Percentiles rank a stretch among this genome's conserved stretches.
These are phyloP conservation scores for Fusarium equiseti DNA, from an alignment of 2,329 filamentous ascomycete genomes.

Conservation along the genomic window DNA sequence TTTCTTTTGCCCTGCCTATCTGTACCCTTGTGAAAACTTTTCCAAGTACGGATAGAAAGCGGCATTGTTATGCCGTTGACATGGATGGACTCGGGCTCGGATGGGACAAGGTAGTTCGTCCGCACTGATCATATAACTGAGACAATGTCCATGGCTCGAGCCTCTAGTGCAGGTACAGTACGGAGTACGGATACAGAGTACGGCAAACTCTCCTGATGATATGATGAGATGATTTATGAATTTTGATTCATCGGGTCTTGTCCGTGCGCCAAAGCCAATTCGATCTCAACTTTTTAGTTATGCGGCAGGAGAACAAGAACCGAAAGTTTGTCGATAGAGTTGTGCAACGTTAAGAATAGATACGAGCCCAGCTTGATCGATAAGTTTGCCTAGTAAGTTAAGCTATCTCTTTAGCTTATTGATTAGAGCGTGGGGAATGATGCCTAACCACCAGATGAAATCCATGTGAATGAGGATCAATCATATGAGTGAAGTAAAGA, in stretches of 20 bases:
- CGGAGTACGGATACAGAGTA: neutral
- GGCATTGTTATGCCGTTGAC: neutral
- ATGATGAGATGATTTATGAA: constrained; percentile 2
- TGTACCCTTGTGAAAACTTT: neutral
- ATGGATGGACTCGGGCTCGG: neutral
- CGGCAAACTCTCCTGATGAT: neutral
- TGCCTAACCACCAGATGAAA: neutral
- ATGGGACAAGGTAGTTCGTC: constrained; percentile 2
- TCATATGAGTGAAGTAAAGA: neutral
- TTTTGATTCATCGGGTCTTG: neutral
- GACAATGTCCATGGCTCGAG: constrained; percentile 6
- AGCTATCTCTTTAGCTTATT: neutral
- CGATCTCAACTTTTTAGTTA: neutral
- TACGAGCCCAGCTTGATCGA: neutral
- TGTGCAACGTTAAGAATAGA: neutral
- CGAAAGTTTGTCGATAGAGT: neutral
- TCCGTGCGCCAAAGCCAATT: neutral
- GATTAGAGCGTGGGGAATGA: neutral
- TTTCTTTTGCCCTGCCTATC: neutral
- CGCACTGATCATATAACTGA: neutral
- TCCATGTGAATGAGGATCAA: neutral
- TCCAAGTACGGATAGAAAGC: neutral
- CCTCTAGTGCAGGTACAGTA: neutral
- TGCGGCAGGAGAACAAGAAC: neutral
- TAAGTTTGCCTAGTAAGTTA: neutral